Percentiles rank a stretch among this genome's conserved stretches.
Evolutionary conservation across 2,329 filamentous ascomycete species (phyloP).

Genomic region (Cladophialophora chaetospira): DNA sequence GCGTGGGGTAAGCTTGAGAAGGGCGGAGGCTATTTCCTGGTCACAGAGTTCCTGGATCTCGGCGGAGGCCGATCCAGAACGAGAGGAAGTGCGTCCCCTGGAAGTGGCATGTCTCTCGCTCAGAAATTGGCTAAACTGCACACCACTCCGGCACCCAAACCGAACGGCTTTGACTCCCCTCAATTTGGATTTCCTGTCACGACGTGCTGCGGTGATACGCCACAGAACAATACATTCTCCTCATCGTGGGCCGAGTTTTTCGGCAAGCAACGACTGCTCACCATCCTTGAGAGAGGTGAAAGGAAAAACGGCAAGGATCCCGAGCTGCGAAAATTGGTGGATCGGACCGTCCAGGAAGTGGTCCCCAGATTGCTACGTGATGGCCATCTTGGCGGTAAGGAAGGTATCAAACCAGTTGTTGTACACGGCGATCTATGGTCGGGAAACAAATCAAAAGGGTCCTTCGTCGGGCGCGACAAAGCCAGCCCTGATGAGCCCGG

Average conservation of each 20-base stretch:
- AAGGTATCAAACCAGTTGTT: slow-evolving; percentile 71
- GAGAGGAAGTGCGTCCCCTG: slow-evolving; percentile 45
- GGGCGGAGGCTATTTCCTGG: slow-evolving; percentile 54
- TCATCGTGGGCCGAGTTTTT: slow-evolving; percentile 84
- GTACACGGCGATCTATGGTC: slow-evolving; percentile 94
- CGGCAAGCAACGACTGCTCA: slow-evolving; percentile 70
- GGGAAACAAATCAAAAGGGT: slow-evolving; percentile 73
- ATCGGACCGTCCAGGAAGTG: slow-evolving; percentile 63
- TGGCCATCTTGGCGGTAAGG: slow-evolving; percentile 59
- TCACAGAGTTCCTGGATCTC: slow-evolving; percentile 79
- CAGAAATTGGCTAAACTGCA: slow-evolving; percentile 78
- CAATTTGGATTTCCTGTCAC: slow-evolving; percentile 81
- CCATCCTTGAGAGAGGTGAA: slow-evolving; percentile 62
- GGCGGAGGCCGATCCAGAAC: slow-evolving; percentile 38
- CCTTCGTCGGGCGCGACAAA: slow-evolving; percentile 53
- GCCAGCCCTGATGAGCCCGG: slow-evolving; percentile 40
- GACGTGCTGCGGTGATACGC: slow-evolving; percentile 84
- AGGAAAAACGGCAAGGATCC: slow-evolving; percentile 65
- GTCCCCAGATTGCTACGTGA: slow-evolving; percentile 77
- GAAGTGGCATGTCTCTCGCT: slow-evolving; percentile 64
- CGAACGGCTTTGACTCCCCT: slow-evolving; percentile 59
- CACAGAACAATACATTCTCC: slow-evolving; percentile 75
- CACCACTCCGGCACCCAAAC: slow-evolving; percentile 69
- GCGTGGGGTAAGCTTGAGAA: slow-evolving; percentile 65
- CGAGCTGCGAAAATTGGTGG: slow-evolving; percentile 65